Percentiles rank a stretch among this genome's conserved stretches.
Evolutionary conservation across 306 rosid genomes (phyloP).

Genomic region (Pachyrhizus erosus): DNA sequence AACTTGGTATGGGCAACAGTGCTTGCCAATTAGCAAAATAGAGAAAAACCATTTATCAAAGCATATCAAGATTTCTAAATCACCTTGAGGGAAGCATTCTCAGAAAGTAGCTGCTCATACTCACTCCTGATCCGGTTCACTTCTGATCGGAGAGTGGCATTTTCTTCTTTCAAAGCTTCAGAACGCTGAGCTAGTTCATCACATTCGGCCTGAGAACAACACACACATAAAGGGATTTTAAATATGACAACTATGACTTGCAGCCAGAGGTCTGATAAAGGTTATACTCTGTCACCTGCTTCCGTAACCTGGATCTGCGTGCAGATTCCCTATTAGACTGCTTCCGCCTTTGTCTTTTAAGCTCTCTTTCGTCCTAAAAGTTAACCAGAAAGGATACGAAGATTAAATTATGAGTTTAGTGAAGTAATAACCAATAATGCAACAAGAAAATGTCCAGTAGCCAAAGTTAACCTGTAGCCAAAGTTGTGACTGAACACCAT

Average conservation of each 20-base stretch:
- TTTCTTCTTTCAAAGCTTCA: neutral
- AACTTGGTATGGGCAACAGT: neutral
- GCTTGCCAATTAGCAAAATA: neutral
- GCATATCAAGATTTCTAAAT: neutral
- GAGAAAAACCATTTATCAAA: neutral
- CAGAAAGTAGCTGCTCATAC: neutral
- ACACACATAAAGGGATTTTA: neutral
- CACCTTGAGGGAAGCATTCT: neutral
- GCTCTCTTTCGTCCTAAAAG: slow-evolving; percentile 1
- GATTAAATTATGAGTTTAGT: neutral
- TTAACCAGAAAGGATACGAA: neutral
- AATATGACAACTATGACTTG: neutral
- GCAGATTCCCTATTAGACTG: slow-evolving; percentile 10
- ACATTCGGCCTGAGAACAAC: neutral
- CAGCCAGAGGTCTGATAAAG: neutral
- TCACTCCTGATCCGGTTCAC: neutral
- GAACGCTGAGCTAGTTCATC: slow-evolving; percentile 2
- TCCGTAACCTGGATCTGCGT: slow-evolving; percentile 2
- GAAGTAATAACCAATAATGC: neutral
- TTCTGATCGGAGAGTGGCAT: neutral
- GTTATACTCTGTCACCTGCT: neutral
- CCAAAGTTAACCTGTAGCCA: slow-evolving; percentile 1
- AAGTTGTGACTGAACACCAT: neutral
- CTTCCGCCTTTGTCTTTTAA: slow-evolving; percentile 2
- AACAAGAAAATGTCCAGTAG: neutral